These are phyloP conservation scores for Hypericum perforatum DNA, from an alignment of 345 rosid genomes.

Conservation along the genomic window DNA sequence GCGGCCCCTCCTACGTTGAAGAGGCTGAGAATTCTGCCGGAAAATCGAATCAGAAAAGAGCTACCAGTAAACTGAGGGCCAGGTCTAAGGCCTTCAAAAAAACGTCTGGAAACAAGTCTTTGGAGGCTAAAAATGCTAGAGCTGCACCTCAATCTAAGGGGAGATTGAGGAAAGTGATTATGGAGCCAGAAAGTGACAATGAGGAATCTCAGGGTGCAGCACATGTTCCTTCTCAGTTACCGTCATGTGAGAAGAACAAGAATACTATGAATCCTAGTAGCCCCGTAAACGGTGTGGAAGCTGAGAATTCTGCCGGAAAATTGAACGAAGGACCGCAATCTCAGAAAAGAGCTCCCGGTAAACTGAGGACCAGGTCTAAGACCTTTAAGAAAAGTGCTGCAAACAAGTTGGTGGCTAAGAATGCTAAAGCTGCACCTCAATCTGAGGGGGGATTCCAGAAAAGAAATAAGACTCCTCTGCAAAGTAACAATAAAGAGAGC, in stretches of 20 bases:
- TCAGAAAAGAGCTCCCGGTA: slow-evolving; percentile 21
- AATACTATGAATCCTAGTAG: background rate
- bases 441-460: slow-evolving; percentile 13
- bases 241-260: background rate
- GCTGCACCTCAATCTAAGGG: slow-evolving; percentile 9
- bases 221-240: background rate
- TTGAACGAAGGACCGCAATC: slow-evolving; percentile 24
- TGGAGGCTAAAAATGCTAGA: slow-evolving; percentile 20
- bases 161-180: slow-evolving; percentile 18
- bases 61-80: slow-evolving; percentile 24
- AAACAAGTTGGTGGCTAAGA: slow-evolving; percentile 20
- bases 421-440: slow-evolving; percentile 13
- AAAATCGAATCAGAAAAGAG: slow-evolving; percentile 22
- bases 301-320: slow-evolving; percentile 19
- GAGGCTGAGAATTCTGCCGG: slow-evolving; percentile 22
- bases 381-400: slow-evolving; percentile 31
- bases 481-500: too few relatives aligned
- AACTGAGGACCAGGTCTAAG: slow-evolving; percentile 30
- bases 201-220: slow-evolving; percentile 9
- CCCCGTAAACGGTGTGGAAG: slow-evolving; percentile 3
- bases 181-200: slow-evolving; percentile 12
- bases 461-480: slow-evolving; percentile 14
- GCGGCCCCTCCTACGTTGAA: background rate
- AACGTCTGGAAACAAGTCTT: slow-evolving; percentile 19
- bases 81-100: slow-evolving; percentile 34